These are phyloP conservation scores for Porphyrellus cyaneotinctus DNA, from an alignment of 768 basidiomycete species.

Conservation along the genomic window DNA sequence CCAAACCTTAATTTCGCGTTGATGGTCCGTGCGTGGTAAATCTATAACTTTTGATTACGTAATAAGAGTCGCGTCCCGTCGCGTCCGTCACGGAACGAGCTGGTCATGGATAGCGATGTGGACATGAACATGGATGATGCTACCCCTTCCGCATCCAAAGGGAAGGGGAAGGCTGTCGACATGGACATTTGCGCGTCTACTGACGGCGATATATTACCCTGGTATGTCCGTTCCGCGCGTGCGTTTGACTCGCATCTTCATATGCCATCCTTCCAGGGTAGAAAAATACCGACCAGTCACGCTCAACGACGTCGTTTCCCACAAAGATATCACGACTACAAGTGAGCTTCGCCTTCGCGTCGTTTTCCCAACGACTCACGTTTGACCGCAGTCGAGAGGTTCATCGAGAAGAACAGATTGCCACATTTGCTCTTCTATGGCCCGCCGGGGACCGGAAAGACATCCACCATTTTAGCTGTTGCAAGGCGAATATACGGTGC, in stretches of 20 bases:
- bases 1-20: constrained; percentile 33
- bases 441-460: constrained; percentile 97
- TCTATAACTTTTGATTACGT: constrained; percentile 1
- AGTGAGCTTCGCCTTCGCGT: constrained; percentile 45
- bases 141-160: constrained; percentile 42
- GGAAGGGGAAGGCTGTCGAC: constrained; percentile 64
- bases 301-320: constrained; percentile 92
- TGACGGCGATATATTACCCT: constrained; percentile 74
- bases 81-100: neutral
- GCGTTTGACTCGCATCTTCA: neutral
- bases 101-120: constrained; percentile 55
- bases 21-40: constrained; percentile 44
- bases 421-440: constrained; percentile 97
- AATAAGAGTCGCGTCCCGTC: neutral
- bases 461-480: constrained; percentile 93
- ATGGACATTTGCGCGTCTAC: constrained; percentile 37
- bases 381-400: constrained; percentile 75
- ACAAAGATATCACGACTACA: constrained; percentile 90
- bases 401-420: constrained; percentile 90
- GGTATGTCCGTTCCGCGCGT: constrained; percentile 45
- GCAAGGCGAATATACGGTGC: constrained; percentile 91
- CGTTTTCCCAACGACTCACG: neutral
- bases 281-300: constrained; percentile 95
- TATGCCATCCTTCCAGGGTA: constrained; percentile 56
- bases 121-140: constrained; percentile 44